These are phyloP conservation scores for Bisporella sp. DNA, from an alignment of 2,329 filamentous ascomycete species.

Conservation along the genomic window DNA sequence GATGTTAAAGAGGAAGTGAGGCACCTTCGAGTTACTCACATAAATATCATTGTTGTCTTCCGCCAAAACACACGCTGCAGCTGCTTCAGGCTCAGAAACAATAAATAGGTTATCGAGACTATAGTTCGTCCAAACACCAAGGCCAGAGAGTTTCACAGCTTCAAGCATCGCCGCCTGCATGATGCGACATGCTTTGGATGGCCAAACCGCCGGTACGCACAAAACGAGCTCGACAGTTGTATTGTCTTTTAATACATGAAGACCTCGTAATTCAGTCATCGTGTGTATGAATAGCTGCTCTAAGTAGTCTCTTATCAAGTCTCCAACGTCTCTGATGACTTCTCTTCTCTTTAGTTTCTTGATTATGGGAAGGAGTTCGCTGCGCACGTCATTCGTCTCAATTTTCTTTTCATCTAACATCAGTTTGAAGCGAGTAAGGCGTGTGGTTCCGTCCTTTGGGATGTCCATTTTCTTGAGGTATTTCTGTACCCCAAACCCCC, in stretches of 20 bases:
- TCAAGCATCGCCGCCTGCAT: conserved; percentile 13
- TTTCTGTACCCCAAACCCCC: conserved; percentile 4
- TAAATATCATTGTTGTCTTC: not conserved
- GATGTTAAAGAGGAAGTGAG: not conserved
- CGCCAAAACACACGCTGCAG: conserved; percentile 2
- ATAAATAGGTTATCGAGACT: conserved; percentile 20
- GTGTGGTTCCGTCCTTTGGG: conserved; percentile 3
- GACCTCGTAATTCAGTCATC: conserved; percentile 3
- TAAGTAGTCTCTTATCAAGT: conserved; percentile 13
- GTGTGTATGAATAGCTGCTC: conserved; percentile 10
- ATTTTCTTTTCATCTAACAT: conserved; percentile 9
- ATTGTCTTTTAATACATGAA: not conserved
- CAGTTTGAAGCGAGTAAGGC: conserved; percentile 10
- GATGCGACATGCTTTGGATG: conserved; percentile 7
- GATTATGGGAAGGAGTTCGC: conserved; percentile 4
- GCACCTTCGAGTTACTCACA: not conserved
- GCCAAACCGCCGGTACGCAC: conserved; percentile 12
- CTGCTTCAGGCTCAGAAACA: conserved; percentile 14
- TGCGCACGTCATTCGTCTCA: conserved; percentile 7
- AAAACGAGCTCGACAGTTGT: conserved; percentile 9
- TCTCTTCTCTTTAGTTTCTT: conserved; percentile 1
- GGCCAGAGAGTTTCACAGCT: conserved; percentile 2
- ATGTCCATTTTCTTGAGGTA: conserved; percentile 1
- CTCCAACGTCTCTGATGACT: conserved; percentile 4
- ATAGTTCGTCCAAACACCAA: not conserved